Base-by-base conservation (phyloP, 164 flowering plant species). In the Euptelea pleiosperma region DNA sequence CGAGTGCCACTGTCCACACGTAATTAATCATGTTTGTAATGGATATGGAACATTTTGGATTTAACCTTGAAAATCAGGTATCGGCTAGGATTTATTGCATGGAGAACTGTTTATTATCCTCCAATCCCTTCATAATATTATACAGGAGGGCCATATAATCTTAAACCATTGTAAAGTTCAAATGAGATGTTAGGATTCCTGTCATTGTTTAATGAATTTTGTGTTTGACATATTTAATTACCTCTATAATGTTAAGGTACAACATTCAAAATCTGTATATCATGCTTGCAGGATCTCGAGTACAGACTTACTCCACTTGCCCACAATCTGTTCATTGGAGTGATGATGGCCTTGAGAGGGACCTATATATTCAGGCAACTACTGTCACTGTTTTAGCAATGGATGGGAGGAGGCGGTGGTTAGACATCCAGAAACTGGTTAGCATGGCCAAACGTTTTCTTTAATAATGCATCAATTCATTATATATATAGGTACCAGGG, bases 321-420 rank as follows among this genome's bases (percentile, higher is more conserved):
- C 95, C 96, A 36, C 65, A 55, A 53, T 75, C 76, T 67, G 60
- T 72, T 53, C 85, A 74, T 49, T 94, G 99, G 99, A 82, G 58
- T 62, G 79, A 79, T 48, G 91, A 85, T 68, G 79, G 75, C 66
- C 89, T 91, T 69, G 99, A 94, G 67, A 86, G 74, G 77, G 99
- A 94, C 67, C 73, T 94, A 11, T 82, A 86, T 67, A 94, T 94
- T 60, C 74, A 83, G 66, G 74, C 83, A 25, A 69, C 73, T 24
- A 79, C 82, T 33, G 82, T 90, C 37, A 81, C 99, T 67, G 81
- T 94, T 72, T 71, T 94, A 71, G 96, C 99, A 21, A 91, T 91
- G 96, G 99, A 94, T 80, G 99, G 99, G 63, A 80, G 86, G 63
- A 85, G 97, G 67, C 83, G 99, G 44, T 94, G 99, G 99, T 58